Percentiles rank a stretch among this genome's conserved stretches.
phyloP scores from a whole-genome alignment of 169 alveolate species.

The Neospora caninum region DNA sequence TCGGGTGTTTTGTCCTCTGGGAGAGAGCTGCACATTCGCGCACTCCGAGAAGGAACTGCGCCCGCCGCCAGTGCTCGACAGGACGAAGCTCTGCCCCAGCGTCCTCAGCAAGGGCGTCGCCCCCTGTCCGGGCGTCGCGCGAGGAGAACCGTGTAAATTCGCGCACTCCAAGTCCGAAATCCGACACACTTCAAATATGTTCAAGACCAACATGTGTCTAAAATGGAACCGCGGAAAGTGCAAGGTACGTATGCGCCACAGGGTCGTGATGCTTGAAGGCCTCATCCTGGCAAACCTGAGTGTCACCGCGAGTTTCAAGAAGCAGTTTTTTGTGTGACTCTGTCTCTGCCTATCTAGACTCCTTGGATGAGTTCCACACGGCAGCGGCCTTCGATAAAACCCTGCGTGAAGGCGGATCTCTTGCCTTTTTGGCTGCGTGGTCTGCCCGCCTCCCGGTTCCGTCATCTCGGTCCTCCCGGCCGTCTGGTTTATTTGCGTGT shows the following conservation, averaged over 20 bases:
- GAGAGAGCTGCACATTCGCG: conserved; percentile 53
- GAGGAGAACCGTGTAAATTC: conserved; percentile 45
- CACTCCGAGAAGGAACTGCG: conserved; percentile 44
- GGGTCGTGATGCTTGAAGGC: no score
- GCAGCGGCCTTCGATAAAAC: no score
- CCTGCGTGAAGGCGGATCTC: no score
- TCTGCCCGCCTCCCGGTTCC: no score
- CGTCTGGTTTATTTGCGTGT: background rate
- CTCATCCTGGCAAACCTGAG: no score
- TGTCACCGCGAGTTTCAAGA: no score
- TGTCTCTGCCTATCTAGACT: no score
- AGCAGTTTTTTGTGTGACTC: no score
- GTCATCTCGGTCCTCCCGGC: no score
- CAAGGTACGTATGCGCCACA: conserved; percentile 20
- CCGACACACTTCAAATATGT: conserved; percentile 49
- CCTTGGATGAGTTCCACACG: no score
- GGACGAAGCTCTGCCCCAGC: conserved; percentile 53
- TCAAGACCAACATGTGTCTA: conserved; percentile 61
- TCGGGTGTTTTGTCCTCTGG: conserved; percentile 32
- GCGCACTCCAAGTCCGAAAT: conserved; percentile 57
- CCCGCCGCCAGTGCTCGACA: conserved; percentile 55
- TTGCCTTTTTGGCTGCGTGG: no score
- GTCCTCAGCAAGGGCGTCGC: conserved; percentile 31
- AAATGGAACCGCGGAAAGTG: conserved; percentile 63
- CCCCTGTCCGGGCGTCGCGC: conserved; percentile 15